Evolutionary conservation across 2,329 filamentous ascomycete species (phyloP), one percentile per base, ranked within the genome.

Genomic region (Fusarium goolgardi): DNA sequence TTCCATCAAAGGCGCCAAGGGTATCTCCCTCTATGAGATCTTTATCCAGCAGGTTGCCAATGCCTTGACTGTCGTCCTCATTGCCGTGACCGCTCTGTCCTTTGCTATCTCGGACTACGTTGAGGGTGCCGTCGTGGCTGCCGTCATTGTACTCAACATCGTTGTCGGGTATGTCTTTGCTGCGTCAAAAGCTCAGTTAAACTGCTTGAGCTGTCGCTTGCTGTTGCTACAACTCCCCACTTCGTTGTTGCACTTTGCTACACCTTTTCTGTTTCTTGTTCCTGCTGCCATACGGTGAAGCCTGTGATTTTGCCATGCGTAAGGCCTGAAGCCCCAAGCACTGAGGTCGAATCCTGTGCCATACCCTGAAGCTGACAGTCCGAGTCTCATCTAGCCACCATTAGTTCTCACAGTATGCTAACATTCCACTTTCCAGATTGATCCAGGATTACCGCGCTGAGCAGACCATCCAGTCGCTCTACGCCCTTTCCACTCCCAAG

Each of bases 31-130:
- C 79, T 91, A 89, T 87, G 87, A 90, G 81, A 91, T 93, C 81
- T 85, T 93, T 81, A 79, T 93, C 80, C 90, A 90, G 76, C 90
- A 93, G 82, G 86, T 92, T 72, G 91, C 90, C 70, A 93, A 93
- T 81, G 91, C 90, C 81, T 82, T 93, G 79, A 93, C 90, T 68
- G 83, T 91, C 76, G 89, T 92, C 66, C 88, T 94, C 71, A 83
- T 93, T 70, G 88, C 92, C 73, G 91, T 91, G 73, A 92, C 92
- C 88, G 88, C 87, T 61, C 81, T 88, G 61, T 88, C 86, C 49
- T 91, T 90, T 79, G 86, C 84, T 76, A 91, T 90, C 70, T 74
- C 83, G 71, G 89, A 90, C 76, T 89, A 84, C 73, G 84, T 89
- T 75, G 88, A 90, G 80, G 88, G 83, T 67, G 84, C 84, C 69